Conservation (phyloP, 2,329 filamentous ascomycete genomes). For the Graphilbum sp. region DNA sequence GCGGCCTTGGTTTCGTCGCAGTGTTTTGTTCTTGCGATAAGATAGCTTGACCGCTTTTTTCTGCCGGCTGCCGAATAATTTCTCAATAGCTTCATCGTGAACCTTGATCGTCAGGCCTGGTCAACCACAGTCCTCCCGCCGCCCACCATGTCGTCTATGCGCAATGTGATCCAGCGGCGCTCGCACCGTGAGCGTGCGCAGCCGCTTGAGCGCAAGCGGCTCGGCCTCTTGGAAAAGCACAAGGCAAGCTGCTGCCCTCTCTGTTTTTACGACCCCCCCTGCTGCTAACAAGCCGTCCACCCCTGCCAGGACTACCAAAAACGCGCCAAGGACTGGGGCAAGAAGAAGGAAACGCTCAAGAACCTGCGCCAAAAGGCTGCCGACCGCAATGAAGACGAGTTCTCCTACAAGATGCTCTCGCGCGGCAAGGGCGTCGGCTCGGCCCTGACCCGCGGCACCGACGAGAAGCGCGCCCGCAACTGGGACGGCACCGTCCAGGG, state of each 20-base stretch:
- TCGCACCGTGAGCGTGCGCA: constrained; percentile 85
- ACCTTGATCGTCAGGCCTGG: too few species aligned
- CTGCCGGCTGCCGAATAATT: not conserved
- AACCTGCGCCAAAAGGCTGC: constrained; percentile 43
- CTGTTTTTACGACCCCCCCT: not conserved
- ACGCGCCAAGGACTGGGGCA: constrained; percentile 48
- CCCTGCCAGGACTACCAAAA: constrained; percentile 14
- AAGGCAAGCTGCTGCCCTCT: constrained; percentile 48
- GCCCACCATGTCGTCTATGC: constrained; percentile 9
- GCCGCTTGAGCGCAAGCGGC: constrained; percentile 64
- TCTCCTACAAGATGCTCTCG: constrained; percentile 55
- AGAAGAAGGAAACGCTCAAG: constrained; percentile 46
- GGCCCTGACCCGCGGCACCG: constrained; percentile 19
- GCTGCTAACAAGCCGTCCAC: not conserved
- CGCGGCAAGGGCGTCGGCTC: constrained; percentile 35
- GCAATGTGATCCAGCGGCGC: constrained; percentile 16
- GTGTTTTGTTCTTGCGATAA: not conserved
- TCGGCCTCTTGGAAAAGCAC: constrained; percentile 89
- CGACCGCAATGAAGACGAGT: constrained; percentile 56
- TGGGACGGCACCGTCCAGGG: constrained; percentile 40
- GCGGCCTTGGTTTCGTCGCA: too few species aligned
- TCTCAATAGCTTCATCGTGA: not conserved
- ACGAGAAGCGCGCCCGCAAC: constrained; percentile 23
- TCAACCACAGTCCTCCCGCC: too few species aligned
- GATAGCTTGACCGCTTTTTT: not conserved